Evolutionary conservation across 345 rosid genomes (phyloP), one percentile per base, ranked within the genome.

Genomic region (Kernera saxatilis): DNA sequence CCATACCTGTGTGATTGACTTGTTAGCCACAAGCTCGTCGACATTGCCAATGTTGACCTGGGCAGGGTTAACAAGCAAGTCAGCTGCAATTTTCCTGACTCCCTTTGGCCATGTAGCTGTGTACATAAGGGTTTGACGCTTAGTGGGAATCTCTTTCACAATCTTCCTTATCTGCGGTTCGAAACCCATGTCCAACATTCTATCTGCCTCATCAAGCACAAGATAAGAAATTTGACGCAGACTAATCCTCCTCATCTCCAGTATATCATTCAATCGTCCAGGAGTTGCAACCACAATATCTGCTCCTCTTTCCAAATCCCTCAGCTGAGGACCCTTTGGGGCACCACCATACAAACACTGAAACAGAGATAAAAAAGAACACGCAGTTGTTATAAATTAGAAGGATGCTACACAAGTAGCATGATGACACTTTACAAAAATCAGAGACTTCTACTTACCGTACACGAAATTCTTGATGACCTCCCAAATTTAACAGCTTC

Each of bases 331-430:
- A 33, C 90, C 96, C 78, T 94, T 94, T 10, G 96, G 98, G 23
- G 99, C 99, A 80, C 99, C 99, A 74, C 99, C 99, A 67, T 91
- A 94, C 77, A 91, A 78, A 76, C 99, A 94, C 98, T 93, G 60
- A 35, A 69, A 67, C 36, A 74, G 1, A 77, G 55, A 67, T 58
- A 52, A 36, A 15, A 15, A 43, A 70, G 26, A 17, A 11, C 33
- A 77, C 12, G 6, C 32, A 23, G 22, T 67, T 30, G 12, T 46
- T 15, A 50, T n/a, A 30, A 13, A 0, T 40, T 64, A 64, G 5
- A 48, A 40, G 1, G 54, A 48, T 21, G 29, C 37, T 10, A 19
- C 39, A 26, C 37, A 35, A 8, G 44, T 18, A 53, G 32, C 39
- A 69, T 11, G 36, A 39, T 54, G 21, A 35, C 29, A 51, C 5